Evolutionary conservation across 2,329 filamentous ascomycete species (phyloP), one percentile per base, ranked within the genome.

Genomic region (Pseudopyrenochaeta lycopersici): DNA sequence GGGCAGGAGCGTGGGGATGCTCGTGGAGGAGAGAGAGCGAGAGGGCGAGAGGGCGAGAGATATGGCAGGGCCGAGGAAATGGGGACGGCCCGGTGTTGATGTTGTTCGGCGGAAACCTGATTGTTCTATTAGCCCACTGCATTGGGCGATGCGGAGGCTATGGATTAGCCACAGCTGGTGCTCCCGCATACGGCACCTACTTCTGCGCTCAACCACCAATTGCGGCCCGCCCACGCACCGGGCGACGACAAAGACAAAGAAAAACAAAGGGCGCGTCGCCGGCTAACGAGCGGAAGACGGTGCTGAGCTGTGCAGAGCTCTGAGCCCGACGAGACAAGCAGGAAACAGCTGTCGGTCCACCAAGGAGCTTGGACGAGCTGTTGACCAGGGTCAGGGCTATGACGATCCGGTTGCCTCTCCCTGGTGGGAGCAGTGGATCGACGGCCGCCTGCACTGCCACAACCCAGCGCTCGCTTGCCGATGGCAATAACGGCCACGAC

Each of bases 81-180:
- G 23, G 31, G 10, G 21, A 18, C 27, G 31, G 32, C 15, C n/a
- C 17, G 38, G 46, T 18, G 46, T 18, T 43, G 40, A 35, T 42
- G 36, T 43, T 35, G 36, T 23, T 21, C 46, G 10, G 27, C 15
- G n/a, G 43, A 54, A 54, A 54, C 50, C 50, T 54, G 50, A 31
- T 52, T 20, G 23, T 14, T 32, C 17, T 32, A 21, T 45, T 46
- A 36, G 30, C 43, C 31, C 30, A n/a, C 23, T 12, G 14, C 23
- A 27, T 27, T 27, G 23, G 23, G 23, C 23, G 23, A 27, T 27
- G 36, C 36, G 11, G 36, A 27, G 17, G 36, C 45, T 47, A 18
- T 39, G 17, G 38, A 27, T 23, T 32, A 33, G 46, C 46, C 10
- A 41, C 29, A 35, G 44, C 44, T 21, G 18, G 23, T 27, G 23